These are phyloP conservation scores for Elsinoe arachidis DNA, from an alignment of 2,329 filamentous ascomycete genomes.

Conservation along the genomic window DNA sequence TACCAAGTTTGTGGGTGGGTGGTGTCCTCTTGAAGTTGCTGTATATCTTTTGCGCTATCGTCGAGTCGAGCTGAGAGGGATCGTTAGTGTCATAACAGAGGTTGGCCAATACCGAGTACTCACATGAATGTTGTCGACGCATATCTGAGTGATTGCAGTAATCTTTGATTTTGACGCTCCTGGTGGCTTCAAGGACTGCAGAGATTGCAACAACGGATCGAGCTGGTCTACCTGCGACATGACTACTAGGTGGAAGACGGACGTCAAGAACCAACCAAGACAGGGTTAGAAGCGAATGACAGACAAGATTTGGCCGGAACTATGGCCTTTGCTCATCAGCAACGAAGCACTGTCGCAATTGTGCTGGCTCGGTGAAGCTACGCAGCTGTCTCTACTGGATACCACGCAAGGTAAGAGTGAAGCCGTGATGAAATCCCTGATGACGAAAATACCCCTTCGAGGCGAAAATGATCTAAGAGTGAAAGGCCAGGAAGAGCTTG, in stretches of 20 bases:
- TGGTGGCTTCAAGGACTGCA: constrained; percentile 83
- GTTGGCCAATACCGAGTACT: constrained; percentile 19
- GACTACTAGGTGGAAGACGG: constrained; percentile 15
- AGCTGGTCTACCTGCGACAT: constrained; percentile 63
- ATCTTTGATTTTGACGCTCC: constrained; percentile 93
- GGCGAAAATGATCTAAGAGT: background rate
- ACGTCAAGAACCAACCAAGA: background rate
- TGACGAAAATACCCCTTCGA: background rate
- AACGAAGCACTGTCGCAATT: background rate
- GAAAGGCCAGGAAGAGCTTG: background rate
- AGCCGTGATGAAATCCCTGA: background rate
- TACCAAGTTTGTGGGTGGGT: constrained; percentile 92
- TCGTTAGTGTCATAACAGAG: constrained; percentile 20
- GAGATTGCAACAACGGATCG: constrained; percentile 80
- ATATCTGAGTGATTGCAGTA: constrained; percentile 73
- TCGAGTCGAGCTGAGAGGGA: constrained; percentile 76
- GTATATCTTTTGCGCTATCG: constrained; percentile 91
- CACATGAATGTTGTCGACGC: constrained; percentile 87
- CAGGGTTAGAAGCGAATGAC: background rate
- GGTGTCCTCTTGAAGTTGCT: constrained; percentile 95
- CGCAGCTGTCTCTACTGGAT: background rate
- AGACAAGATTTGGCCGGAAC: constrained; percentile 1
- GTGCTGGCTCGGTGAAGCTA: background rate
- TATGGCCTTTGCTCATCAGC: background rate
- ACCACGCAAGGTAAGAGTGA: background rate